Conservation (phyloP, 2,329 filamentous ascomycete genomes). For the Macrophomina tecta region DNA sequence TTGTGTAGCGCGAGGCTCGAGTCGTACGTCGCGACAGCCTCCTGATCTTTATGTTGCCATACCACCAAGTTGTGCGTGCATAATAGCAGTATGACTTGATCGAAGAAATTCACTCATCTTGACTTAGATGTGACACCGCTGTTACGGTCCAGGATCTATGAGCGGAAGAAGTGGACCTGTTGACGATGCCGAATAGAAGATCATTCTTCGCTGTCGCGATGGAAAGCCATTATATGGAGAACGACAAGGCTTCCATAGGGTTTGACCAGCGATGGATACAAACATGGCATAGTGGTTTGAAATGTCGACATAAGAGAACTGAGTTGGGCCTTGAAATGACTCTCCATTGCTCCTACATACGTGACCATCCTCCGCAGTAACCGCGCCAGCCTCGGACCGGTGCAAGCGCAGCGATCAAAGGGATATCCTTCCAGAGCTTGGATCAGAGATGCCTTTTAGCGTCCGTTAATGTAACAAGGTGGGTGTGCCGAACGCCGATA, state of each 20-base stretch:
- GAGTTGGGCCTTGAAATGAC: background rate
- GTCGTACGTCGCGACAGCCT: background rate
- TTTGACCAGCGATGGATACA: background rate
- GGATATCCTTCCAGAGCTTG: conserved; percentile 60
- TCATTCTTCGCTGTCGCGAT: conserved; percentile 19
- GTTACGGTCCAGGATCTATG: conserved; percentile 45
- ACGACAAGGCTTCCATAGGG: conserved; percentile 6
- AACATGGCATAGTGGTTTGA: no score
- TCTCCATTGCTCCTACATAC: conserved; percentile 23
- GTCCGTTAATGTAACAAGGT: conserved; percentile 98
- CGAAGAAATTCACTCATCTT: no score
- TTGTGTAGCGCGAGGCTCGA: background rate
- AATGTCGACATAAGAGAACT: background rate
- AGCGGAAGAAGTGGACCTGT: conserved; percentile 26
- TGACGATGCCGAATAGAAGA: conserved; percentile 21
- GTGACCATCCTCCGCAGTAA: background rate
- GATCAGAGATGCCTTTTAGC: conserved; percentile 98
- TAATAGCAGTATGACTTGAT: no score
- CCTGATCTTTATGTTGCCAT: background rate
- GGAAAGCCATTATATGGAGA: conserved; percentile 24
- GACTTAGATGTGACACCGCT: conserved; percentile 40
- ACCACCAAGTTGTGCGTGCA: no score
- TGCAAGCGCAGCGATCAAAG: conserved; percentile 21
- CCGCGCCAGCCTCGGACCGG: conserved; percentile 35
- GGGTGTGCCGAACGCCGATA: conserved; percentile 98